A percentile compares a stretch with the other conserved stretches of the same genome.
Conservation (phyloP, 139 green algal genomes). For the Asterochloris sp. region DNA sequence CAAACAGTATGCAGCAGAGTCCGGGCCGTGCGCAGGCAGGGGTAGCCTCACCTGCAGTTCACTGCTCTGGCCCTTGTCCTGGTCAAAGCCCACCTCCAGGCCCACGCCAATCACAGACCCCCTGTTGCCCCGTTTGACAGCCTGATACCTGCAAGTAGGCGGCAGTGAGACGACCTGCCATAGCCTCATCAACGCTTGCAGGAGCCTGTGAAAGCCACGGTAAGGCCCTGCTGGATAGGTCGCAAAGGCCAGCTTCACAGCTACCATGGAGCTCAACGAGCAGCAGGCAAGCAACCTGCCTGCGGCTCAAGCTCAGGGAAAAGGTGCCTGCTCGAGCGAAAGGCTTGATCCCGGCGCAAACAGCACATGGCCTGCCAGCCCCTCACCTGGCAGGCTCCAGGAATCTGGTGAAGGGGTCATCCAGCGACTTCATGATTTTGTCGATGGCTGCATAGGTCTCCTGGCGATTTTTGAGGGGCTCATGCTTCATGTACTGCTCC, state of each 20-base stretch:
- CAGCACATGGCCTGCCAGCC: too few relatives aligned
- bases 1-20: too few relatives aligned
- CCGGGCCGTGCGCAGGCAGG: background rate
- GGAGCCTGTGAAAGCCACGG: too few relatives aligned
- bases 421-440: constrained; percentile 74
- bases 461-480: constrained; percentile 52
- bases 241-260: too few relatives aligned
- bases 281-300: background rate
- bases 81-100: constrained; percentile 62
- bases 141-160: constrained; percentile 31
- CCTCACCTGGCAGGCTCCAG: constrained; percentile 75
- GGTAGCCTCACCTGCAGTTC: constrained; percentile 32
- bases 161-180: too few relatives aligned
- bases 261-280: too few relatives aligned
- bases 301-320: constrained; percentile 35
- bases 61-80: background rate
- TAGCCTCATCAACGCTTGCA: too few relatives aligned
- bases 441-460: constrained; percentile 86
- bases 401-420: constrained; percentile 96
- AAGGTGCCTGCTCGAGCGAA: too few relatives aligned
- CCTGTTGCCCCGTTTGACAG: constrained; percentile 47
- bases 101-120: constrained; percentile 75
- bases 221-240: too few relatives aligned
- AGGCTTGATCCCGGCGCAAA: too few relatives aligned
- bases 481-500: constrained; percentile 66